Percentiles rank a stretch among this genome's conserved stretches.
These are phyloP conservation scores for Beauveria caledonica DNA, from an alignment of 2,329 filamentous ascomycete genomes.

Conservation along the genomic window DNA sequence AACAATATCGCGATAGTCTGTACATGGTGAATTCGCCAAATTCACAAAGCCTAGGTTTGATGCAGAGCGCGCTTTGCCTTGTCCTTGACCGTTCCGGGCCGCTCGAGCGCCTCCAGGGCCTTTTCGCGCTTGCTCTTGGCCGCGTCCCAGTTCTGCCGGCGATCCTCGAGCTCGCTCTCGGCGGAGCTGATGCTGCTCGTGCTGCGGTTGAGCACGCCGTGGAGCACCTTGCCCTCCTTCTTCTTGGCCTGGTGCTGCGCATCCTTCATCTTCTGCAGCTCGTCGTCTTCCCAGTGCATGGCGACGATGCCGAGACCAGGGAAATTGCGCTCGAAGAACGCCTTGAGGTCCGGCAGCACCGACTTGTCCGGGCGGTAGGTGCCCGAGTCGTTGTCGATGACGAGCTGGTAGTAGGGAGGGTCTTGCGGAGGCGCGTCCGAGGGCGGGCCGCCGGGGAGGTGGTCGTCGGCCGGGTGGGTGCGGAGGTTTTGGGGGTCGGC, in stretches of 20 bases:
- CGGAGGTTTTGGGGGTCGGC: slow-evolving; percentile 31
- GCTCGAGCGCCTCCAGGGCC: slow-evolving; percentile 42
- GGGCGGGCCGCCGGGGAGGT: slow-evolving; percentile 40
- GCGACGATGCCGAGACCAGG: slow-evolving; percentile 67
- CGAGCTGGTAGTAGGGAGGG: slow-evolving; percentile 64
- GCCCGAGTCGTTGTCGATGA: slow-evolving; percentile 92
- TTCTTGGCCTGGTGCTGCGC: slow-evolving; percentile 70
- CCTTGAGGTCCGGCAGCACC: slow-evolving; percentile 61
- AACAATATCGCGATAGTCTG: not conserved
- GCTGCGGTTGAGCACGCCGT: slow-evolving; percentile 51
- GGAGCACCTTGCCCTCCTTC: slow-evolving; percentile 42
- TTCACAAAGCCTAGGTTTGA: not conserved
- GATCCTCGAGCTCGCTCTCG: slow-evolving; percentile 42
- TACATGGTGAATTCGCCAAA: no score
- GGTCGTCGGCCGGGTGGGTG: slow-evolving; percentile 44
- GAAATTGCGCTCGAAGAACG: slow-evolving; percentile 64
- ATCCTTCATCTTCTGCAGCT: slow-evolving; percentile 66
- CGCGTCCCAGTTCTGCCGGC: slow-evolving; percentile 32
- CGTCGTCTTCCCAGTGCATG: slow-evolving; percentile 71
- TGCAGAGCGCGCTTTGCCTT: slow-evolving; percentile 10
- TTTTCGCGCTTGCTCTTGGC: slow-evolving; percentile 43
- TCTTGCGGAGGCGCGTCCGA: slow-evolving; percentile 33
- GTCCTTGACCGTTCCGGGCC: slow-evolving; percentile 39
- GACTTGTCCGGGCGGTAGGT: slow-evolving; percentile 84
- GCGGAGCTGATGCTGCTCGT: slow-evolving; percentile 44